These are phyloP conservation scores for Pyrenochaeta sp. DNA, from an alignment of 2,329 filamentous ascomycete genomes.

Conservation along the genomic window DNA sequence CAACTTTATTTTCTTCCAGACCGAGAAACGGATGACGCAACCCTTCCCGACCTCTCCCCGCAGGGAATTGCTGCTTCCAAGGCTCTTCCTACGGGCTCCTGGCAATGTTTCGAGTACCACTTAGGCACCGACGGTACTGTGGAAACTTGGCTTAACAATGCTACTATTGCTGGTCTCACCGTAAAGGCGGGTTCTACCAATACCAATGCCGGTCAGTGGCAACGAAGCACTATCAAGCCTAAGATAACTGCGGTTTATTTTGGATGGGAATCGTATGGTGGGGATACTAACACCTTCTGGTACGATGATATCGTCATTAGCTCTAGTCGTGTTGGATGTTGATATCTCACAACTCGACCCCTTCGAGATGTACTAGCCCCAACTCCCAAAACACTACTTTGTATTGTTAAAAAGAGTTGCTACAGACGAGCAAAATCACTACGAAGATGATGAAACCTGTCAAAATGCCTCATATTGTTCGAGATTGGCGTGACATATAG, in stretches of 20 bases:
- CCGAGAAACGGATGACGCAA: constrained; percentile 69
- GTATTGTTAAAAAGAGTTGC: no score
- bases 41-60: constrained; percentile 68
- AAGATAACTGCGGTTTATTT: constrained; percentile 67
- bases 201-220: constrained; percentile 63
- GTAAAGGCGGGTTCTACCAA: constrained; percentile 59
- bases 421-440: no score
- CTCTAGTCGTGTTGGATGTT: background rate
- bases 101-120: constrained; percentile 71
- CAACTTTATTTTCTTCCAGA: constrained; percentile 29
- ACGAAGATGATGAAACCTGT: no score
- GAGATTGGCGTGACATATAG: no score
- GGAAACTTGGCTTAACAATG: constrained; percentile 68
- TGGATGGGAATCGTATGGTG: constrained; percentile 70
- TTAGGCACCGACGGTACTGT: constrained; percentile 65
- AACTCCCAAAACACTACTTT: no score
- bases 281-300: constrained; percentile 69
- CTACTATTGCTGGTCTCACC: constrained; percentile 62
- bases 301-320: constrained; percentile 67
- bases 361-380: no score
- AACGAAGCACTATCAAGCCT: constrained; percentile 59
- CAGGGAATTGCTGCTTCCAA: constrained; percentile 65
- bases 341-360: background rate
- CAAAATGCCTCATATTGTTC: no score
- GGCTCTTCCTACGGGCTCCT: constrained; percentile 59